Evolutionary conservation across 1,284 basidiomycete species (phyloP).

Genomic region (Bondarzewia mesenterica): DNA sequence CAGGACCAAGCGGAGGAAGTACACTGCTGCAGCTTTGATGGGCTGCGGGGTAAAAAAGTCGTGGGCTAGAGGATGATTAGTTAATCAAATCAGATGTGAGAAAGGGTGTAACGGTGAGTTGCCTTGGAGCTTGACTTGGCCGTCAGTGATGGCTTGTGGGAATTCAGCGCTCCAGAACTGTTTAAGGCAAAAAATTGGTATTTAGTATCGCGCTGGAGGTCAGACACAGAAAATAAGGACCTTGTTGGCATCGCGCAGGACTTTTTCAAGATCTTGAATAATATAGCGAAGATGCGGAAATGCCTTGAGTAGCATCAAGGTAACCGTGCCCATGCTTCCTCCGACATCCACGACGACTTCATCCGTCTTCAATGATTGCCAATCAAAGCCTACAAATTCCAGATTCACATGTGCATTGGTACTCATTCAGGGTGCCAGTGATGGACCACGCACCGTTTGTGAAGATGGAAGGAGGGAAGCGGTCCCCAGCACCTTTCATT

Average conservation of each 20-base stretch:
- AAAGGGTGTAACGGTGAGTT: not conserved
- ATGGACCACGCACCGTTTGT: constrained; percentile 11
- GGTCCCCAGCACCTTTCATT: constrained; percentile 17
- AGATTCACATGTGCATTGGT: too few relatives aligned
- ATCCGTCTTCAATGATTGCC: constrained; percentile 10
- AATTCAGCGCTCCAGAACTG: constrained; percentile 5
- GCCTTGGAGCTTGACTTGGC: constrained; percentile 6
- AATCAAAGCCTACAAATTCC: constrained; percentile 13
- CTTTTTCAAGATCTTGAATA: constrained; percentile 20
- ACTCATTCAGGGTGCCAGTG: not conserved
- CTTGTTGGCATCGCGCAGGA: constrained; percentile 16
- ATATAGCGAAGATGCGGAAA: constrained; percentile 19
- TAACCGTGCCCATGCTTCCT: constrained; percentile 17
- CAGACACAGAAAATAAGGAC: constrained; percentile 5
- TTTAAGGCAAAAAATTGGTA: not conserved
- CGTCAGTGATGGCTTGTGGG: not conserved
- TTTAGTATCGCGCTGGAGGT: not conserved
- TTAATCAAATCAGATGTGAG: not conserved
- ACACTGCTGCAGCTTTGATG: constrained; percentile 6
- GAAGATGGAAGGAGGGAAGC: constrained; percentile 13
- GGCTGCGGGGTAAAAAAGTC: constrained; percentile 7
- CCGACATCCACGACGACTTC: constrained; percentile 22
- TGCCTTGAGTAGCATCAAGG: constrained; percentile 14
- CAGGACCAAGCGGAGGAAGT: constrained; percentile 4
- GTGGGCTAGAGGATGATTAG: not conserved